Evolutionary conservation across 108 stramenopile species (phyloP).

Genomic region (Seminavis robusta): DNA sequence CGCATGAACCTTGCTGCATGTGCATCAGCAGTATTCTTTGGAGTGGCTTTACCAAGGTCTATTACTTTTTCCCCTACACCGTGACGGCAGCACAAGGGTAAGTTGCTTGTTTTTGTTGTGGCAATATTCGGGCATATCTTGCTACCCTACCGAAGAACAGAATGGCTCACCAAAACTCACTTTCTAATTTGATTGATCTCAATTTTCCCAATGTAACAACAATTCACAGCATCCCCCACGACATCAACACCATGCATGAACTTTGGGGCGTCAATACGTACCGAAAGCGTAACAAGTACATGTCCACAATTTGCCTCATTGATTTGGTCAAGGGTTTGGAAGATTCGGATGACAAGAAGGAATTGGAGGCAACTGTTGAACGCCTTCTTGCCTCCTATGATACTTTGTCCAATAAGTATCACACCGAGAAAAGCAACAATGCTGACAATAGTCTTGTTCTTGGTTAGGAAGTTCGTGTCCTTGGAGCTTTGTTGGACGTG

Average conservation of each 20-base stretch:
- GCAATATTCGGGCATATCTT: background rate
- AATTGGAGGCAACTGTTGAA: slow-evolving; percentile 16
- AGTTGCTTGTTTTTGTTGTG: slow-evolving; percentile 11
- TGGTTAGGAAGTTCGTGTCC: slow-evolving; percentile 30
- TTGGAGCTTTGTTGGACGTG: no score
- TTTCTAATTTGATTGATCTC: background rate
- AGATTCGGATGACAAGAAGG: slow-evolving; percentile 25
- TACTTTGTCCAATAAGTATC: slow-evolving; percentile 40
- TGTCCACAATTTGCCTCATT: slow-evolving; percentile 35
- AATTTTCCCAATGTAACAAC: no score
- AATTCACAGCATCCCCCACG: slow-evolving; percentile 42
- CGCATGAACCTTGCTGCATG: slow-evolving; percentile 67
- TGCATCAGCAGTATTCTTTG: slow-evolving; percentile 54
- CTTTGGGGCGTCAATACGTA: slow-evolving; percentile 59
- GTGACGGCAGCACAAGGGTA: slow-evolving; percentile 47
- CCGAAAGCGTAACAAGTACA: slow-evolving; percentile 49
- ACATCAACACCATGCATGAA: slow-evolving; percentile 63
- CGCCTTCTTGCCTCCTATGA: slow-evolving; percentile 34
- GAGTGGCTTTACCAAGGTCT: slow-evolving; percentile 39
- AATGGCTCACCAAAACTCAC: background rate
- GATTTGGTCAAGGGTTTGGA: slow-evolving; percentile 39
- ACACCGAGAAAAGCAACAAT: slow-evolving; percentile 42
- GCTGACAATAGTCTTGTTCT: slow-evolving; percentile 40
- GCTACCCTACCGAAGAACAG: background rate
- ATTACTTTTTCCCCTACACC: slow-evolving; percentile 50